phyloP scores from a whole-genome alignment of 1,284 basidiomycete genomes.

The Sphagnurus paluster region DNA sequence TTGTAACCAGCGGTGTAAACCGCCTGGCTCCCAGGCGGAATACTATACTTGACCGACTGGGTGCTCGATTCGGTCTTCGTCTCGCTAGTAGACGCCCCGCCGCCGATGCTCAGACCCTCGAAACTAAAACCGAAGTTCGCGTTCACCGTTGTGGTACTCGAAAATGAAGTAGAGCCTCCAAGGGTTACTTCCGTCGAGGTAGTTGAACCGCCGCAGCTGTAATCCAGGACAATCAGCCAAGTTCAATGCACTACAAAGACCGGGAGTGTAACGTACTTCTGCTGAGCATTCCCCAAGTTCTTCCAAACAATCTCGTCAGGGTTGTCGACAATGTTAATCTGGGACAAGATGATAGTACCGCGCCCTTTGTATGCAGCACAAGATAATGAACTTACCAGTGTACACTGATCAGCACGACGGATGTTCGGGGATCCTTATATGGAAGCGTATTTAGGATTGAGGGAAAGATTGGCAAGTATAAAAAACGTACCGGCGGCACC shows the following conservation, averaged over 20 bases:
- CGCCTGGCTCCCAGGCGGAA: conserved; percentile 15
- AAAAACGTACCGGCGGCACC: too few relatives aligned
- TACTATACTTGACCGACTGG: conserved; percentile 5
- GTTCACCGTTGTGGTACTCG: conserved; percentile 8
- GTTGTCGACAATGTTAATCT: conserved; percentile 14
- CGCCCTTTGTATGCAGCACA: background rate
- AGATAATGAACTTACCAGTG: conserved; percentile 8
- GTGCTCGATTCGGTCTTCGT: conserved; percentile 1
- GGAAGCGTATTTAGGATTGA: too few relatives aligned
- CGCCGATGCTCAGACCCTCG: conserved; percentile 10
- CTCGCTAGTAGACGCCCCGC: conserved; percentile 6
- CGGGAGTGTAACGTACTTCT: conserved; percentile 8
- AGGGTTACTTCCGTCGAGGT: conserved; percentile 8
- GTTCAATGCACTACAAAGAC: background rate
- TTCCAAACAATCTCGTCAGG: conserved; percentile 12
- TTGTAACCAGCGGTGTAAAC: conserved; percentile 13
- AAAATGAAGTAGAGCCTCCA: conserved; percentile 8
- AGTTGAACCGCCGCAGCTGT: conserved; percentile 14
- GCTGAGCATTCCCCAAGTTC: conserved; percentile 12
- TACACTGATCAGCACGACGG: conserved; percentile 13
- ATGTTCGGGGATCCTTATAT: conserved; percentile 12
- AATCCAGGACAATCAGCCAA: too few relatives aligned
- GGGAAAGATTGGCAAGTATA: too few relatives aligned
- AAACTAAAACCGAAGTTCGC: conserved; percentile 9
- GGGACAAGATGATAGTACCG: background rate